phyloP scores from a whole-genome alignment of 306 rosid species.

The Heteromeles arbutifolia region DNA sequence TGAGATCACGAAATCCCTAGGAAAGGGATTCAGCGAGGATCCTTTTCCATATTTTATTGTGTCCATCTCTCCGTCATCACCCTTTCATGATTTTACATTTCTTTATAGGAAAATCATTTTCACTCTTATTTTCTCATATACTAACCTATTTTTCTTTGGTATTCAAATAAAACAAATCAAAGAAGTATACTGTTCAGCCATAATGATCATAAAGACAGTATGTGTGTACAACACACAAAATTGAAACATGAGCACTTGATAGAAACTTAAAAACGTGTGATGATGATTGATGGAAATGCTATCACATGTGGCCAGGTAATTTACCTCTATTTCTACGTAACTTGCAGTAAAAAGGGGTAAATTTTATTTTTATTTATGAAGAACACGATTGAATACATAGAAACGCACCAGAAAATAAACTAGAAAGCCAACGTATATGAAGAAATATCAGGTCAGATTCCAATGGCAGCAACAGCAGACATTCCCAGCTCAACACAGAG shows the following conservation, averaged over 20 bases:
- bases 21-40: no score
- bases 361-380: background rate
- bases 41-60: no score
- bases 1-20: no score
- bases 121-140: background rate
- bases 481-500: slow-evolving; percentile 68
- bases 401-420: background rate
- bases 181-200: no score
- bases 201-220: background rate
- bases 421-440: background rate
- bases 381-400: background rate
- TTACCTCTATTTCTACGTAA: background rate
- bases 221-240: background rate
- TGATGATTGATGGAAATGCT: background rate
- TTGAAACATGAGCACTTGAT: background rate
- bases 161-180: background rate
- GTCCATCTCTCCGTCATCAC: no score
- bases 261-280: background rate
- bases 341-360: background rate
- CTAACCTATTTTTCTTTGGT: background rate
- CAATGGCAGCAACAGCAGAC: slow-evolving; percentile 37
- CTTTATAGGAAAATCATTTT: background rate
- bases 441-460: slow-evolving; percentile 21
- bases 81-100: no score
- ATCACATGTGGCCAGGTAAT: background rate